Conservation (phyloP, 495 filamentous ascomycete genomes). For the Xylaria telfairii region DNA sequence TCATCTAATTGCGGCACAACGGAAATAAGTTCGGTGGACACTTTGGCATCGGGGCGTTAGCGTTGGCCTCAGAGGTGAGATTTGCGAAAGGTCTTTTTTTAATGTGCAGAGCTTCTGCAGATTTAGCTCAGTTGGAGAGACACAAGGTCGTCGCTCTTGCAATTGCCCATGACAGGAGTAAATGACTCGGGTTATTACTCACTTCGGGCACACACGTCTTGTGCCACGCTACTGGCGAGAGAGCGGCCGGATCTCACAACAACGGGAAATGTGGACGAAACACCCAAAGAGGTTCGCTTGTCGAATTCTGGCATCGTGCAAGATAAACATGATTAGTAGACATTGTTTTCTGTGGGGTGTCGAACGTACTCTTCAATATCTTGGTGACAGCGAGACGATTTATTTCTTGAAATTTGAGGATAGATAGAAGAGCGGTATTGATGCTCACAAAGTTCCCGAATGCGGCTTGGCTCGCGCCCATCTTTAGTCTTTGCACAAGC, state of each 20-base stretch:
- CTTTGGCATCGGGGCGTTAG: conserved; percentile 34
- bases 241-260: conserved; percentile 55
- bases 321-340: conserved; percentile 22
- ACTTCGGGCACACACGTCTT: conserved; percentile 63
- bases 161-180: neutral
- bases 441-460: conserved; percentile 67
- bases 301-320: conserved; percentile 72
- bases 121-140: neutral
- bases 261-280: conserved; percentile 57
- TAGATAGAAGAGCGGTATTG: conserved; percentile 68
- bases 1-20: conserved; percentile 74
- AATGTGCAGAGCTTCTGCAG: neutral
- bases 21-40: conserved; percentile 66
- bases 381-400: conserved; percentile 73
- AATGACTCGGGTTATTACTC: neutral
- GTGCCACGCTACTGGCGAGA: conserved; percentile 64
- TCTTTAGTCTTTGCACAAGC: conserved; percentile 62
- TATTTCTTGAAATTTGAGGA: conserved; percentile 75
- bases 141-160: neutral
- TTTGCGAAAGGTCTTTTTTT: neutral
- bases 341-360: neutral
- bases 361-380: conserved; percentile 73
- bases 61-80: neutral
- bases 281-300: conserved; percentile 74
- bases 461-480: conserved; percentile 59